Percentiles rank a stretch among this genome's conserved stretches.
These are phyloP conservation scores for Calonectria pseudoreteaudii DNA, from an alignment of 2,329 filamentous ascomycete genomes.

Conservation along the genomic window DNA sequence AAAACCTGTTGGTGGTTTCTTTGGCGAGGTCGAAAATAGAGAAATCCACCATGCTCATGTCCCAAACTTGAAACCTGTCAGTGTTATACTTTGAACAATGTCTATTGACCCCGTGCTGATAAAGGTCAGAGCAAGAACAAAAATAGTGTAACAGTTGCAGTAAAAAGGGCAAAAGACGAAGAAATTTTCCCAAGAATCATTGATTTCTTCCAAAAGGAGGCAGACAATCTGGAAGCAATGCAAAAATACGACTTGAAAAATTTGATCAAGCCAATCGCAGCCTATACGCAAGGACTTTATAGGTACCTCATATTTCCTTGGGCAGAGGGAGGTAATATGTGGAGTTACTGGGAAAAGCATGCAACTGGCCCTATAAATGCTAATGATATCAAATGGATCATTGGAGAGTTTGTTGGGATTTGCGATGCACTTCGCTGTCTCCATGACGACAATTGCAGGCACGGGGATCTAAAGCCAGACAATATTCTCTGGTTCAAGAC, in stretches of 20 bases:
- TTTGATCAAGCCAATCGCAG: slow-evolving; percentile 6
- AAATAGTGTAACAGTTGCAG: neutral
- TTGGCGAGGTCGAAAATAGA: neutral
- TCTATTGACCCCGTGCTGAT: no score
- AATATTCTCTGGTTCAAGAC: slow-evolving; percentile 7
- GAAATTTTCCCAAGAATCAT: neutral
- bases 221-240: neutral
- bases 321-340: slow-evolving; percentile 1
- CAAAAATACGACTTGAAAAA: neutral
- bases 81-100: neutral
- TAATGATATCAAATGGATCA: neutral
- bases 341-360: neutral
- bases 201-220: neutral
- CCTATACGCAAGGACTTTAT: neutral
- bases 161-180: neutral
- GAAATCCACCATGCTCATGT: neutral
- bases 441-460: neutral
- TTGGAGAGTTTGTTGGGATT: neutral
- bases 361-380: neutral
- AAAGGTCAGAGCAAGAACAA: neutral
- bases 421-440: neutral
- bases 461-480: slow-evolving; percentile 13
- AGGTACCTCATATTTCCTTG: slow-evolving; percentile 1
- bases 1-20: neutral
- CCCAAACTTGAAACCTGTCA: neutral